Conservation (phyloP, 148 eudicot genomes). For the Spergularia bocconei region DNA sequence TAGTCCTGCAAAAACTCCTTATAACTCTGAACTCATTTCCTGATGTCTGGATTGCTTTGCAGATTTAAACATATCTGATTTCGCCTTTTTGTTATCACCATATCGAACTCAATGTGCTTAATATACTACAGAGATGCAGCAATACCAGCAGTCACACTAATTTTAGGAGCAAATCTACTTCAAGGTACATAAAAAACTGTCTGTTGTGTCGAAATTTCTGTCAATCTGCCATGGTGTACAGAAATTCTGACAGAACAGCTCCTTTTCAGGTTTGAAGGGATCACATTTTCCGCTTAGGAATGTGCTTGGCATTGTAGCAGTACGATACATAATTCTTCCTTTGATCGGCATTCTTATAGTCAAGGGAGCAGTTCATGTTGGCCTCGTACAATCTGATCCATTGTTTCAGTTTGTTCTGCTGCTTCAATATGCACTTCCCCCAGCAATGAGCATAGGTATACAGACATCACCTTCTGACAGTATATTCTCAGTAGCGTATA, state of each 20-base stretch:
- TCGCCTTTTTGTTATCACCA: background rate
- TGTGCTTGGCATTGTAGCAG: slow-evolving; percentile 49
- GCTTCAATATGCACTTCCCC: slow-evolving; percentile 80
- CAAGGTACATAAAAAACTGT: slow-evolving; percentile 38
- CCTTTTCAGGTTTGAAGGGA: slow-evolving; percentile 48
- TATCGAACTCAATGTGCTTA: background rate
- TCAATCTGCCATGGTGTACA: background rate
- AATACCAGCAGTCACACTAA: slow-evolving; percentile 62
- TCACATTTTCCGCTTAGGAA: slow-evolving; percentile 43
- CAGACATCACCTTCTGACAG: background rate
- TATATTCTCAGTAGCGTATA: background rate
- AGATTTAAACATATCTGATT: background rate
- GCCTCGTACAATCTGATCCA: slow-evolving; percentile 51
- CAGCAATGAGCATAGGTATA: slow-evolving; percentile 87
- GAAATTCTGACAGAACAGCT: background rate
- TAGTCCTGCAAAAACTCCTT: background rate
- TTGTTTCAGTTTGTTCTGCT: slow-evolving; percentile 67
- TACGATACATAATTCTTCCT: slow-evolving; percentile 60
- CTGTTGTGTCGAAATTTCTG: background rate
- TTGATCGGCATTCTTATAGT: slow-evolving; percentile 54
- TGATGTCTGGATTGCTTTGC: no score
- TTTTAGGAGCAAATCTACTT: slow-evolving; percentile 81
- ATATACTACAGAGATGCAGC: slow-evolving; percentile 66
- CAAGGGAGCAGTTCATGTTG: slow-evolving; percentile 45
- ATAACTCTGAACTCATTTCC: no score